Conservation (phyloP, 31 red algal species). For the Porphyra umbilicalis region DNA sequence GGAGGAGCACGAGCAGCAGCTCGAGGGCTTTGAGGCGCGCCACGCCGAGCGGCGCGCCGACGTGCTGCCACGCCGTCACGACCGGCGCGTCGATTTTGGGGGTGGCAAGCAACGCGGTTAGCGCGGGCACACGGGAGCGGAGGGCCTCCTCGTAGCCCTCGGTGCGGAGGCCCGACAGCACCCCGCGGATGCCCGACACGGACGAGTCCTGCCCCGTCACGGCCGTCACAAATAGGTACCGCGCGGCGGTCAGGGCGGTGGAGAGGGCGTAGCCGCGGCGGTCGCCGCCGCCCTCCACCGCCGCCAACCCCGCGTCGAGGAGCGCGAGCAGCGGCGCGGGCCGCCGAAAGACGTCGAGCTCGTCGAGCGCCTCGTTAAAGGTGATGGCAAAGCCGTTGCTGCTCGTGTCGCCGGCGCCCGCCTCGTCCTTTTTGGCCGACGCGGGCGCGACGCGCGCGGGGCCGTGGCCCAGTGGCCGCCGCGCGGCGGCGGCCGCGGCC, state of each 20-base stretch:
- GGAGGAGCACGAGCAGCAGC: slow-evolving; percentile 57
- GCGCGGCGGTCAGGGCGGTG: slow-evolving; percentile 63
- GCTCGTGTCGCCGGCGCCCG: slow-evolving; percentile 32
- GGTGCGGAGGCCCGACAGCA: slow-evolving; percentile 56
- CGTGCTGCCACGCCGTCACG: slow-evolving; percentile 58
- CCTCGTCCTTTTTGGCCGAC: background rate
- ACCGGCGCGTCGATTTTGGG: slow-evolving; percentile 10
- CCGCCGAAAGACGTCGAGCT: slow-evolving; percentile 56
- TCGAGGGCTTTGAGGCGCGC: slow-evolving; percentile 69
- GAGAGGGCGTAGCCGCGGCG: slow-evolving; percentile 59
- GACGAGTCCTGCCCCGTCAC: slow-evolving; percentile 68
- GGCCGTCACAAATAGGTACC: slow-evolving; percentile 68
- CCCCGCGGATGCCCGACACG: slow-evolving; percentile 61
- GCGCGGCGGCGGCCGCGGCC: background rate
- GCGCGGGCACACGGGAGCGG: slow-evolving; percentile 38
- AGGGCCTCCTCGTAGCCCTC: slow-evolving; percentile 47
- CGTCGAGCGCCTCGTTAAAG: slow-evolving; percentile 54
- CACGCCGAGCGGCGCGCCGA: slow-evolving; percentile 55
- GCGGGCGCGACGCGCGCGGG: too few relatives aligned
- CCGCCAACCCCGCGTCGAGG: slow-evolving; percentile 51
- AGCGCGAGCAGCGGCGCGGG: slow-evolving; percentile 48
- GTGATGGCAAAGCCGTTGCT: slow-evolving; percentile 42
- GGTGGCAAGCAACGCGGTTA: slow-evolving; percentile 22
- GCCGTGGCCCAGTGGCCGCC: too few relatives aligned
- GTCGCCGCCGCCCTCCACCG: slow-evolving; percentile 25